Evolutionary conservation across 495 filamentous ascomycete genomes (phyloP).

Genomic region (Tuber brumale): DNA sequence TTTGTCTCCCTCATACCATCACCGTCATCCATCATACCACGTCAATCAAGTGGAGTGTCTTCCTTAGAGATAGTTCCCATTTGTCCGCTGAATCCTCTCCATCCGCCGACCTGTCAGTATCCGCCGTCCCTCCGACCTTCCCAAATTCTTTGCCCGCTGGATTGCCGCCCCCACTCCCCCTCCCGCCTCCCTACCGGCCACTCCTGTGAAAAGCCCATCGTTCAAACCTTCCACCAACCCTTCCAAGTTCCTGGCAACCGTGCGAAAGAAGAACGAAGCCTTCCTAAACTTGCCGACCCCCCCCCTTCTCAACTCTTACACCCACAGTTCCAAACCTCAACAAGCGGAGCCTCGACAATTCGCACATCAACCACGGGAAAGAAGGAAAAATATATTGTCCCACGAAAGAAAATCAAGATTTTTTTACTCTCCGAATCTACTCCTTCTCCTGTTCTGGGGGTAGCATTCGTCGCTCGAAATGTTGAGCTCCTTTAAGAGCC

Average conservation of each 20-base stretch:
- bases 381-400: conserved; percentile 11
- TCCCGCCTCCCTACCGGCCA: conserved; percentile 15
- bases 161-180: conserved; percentile 32
- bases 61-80: conserved; percentile 11
- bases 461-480: conserved; percentile 30
- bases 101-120: conserved; percentile 28
- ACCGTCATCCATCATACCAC: conserved; percentile 9
- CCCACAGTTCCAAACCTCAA: conserved; percentile 7
- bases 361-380: background rate
- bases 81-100: background rate
- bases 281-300: conserved; percentile 2
- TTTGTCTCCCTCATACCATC: conserved; percentile 20
- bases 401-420: background rate
- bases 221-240: conserved; percentile 18
- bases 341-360: conserved; percentile 6
- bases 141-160: conserved; percentile 32
- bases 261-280: conserved; percentile 19
- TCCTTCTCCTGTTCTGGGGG: background rate
- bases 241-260: conserved; percentile 11
- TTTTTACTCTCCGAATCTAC: background rate
- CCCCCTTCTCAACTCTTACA: background rate
- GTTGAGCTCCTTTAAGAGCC: conserved; percentile 35
- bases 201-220: conserved; percentile 21
- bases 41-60: conserved; percentile 11
- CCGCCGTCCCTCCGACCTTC: conserved; percentile 31